Percentiles rank a stretch among this genome's conserved stretches.
These are phyloP conservation scores for Hymenoscyphus fructigenus DNA, from an alignment of 2,329 filamentous ascomycete species.

Conservation along the genomic window DNA sequence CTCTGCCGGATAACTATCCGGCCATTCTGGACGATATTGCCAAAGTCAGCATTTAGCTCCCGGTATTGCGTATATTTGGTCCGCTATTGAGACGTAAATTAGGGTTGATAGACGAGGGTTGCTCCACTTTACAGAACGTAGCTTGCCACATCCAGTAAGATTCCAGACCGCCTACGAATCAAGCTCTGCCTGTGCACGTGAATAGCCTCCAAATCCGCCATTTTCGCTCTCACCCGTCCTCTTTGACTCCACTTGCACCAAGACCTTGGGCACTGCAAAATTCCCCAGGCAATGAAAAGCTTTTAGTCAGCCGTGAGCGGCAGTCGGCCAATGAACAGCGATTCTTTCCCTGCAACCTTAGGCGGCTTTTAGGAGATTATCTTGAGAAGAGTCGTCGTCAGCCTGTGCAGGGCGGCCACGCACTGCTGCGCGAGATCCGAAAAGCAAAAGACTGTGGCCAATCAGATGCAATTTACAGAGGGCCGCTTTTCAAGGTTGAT, in stretches of 20 bases:
- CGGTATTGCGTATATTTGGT: background rate
- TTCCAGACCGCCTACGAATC: background rate
- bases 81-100: background rate
- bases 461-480: background rate
- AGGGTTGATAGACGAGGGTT: background rate
- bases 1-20: too few relatives aligned
- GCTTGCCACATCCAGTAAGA: background rate
- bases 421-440: constrained; percentile 5
- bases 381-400: constrained; percentile 11
- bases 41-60: background rate
- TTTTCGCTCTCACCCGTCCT: background rate
- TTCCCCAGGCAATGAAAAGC: background rate
- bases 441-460: background rate
- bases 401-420: constrained; percentile 15
- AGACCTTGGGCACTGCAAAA: too few relatives aligned
- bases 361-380: background rate
- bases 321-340: background rate
- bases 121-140: background rate
- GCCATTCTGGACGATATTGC: too few relatives aligned
- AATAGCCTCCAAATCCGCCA: too few relatives aligned
- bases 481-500: background rate
- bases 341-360: background rate
- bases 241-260: too few relatives aligned
- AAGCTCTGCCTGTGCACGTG: background rate
- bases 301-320: background rate